phyloP scores from a whole-genome alignment of 1,139 yeast species.

The Candida sojae region DNA sequence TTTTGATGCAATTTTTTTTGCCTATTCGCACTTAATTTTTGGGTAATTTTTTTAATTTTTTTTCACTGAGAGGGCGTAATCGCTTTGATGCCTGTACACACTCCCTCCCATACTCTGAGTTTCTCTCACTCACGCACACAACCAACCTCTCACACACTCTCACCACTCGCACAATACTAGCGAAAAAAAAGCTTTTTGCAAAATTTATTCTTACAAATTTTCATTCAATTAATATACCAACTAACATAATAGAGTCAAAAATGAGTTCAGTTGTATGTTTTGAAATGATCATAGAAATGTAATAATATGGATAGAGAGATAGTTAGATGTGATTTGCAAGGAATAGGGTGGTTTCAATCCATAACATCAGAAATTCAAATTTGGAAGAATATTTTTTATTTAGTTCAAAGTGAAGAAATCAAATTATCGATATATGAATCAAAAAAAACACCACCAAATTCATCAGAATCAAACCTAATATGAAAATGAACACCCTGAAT shows the following conservation, averaged over 20 bases:
- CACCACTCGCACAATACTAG: conserved; percentile 10
- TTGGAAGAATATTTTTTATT: too few relatives aligned
- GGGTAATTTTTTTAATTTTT: neutral
- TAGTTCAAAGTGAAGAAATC: too few relatives aligned
- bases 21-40: neutral
- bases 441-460: too few relatives aligned
- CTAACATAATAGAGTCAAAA: conserved; percentile 19
- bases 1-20: neutral
- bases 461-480: too few relatives aligned
- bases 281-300: neutral
- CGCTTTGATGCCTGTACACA: neutral
- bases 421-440: too few relatives aligned
- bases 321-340: neutral
- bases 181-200: conserved; percentile 17
- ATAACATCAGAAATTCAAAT: too few relatives aligned
- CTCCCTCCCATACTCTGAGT: neutral
- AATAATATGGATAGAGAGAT: conserved; percentile 1
- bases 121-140: conserved; percentile 5
- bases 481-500: too few relatives aligned
- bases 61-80: too few relatives aligned
- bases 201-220: conserved; percentile 16
- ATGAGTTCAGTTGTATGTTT: conserved; percentile 37
- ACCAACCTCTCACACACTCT: neutral
- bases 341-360: too few relatives aligned
- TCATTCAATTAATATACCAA: conserved; percentile 9